A percentile compares a stretch with the other conserved stretches of the same genome.
Evolutionary conservation across 1,284 basidiomycete genomes (phyloP).

Genomic region (Flammula alnicola): DNA sequence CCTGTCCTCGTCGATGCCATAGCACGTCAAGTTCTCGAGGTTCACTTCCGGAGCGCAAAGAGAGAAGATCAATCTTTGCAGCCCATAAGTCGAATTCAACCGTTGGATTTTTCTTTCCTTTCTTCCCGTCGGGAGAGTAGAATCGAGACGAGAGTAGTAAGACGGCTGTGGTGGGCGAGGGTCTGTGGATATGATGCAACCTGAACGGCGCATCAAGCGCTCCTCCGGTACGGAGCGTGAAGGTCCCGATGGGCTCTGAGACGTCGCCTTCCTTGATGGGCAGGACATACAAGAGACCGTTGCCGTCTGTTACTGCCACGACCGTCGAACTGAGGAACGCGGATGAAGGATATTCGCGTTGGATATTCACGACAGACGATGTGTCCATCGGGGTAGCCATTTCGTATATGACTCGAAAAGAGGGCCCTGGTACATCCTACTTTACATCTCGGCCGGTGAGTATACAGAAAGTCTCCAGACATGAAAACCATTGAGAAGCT

Average conservation of each 20-base stretch:
- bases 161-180: slow-evolving; percentile 43
- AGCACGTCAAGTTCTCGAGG: slow-evolving; percentile 49
- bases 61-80: slow-evolving; percentile 52
- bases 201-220: slow-evolving; percentile 55
- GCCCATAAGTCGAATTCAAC: slow-evolving; percentile 69
- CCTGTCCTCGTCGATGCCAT: slow-evolving; percentile 74
- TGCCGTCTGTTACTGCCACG: slow-evolving; percentile 75
- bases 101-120: slow-evolving; percentile 15
- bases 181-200: slow-evolving; percentile 50
- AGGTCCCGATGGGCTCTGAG: slow-evolving; percentile 57
- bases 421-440: slow-evolving; percentile 58
- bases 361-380: slow-evolving; percentile 42
- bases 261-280: slow-evolving; percentile 39
- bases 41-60: slow-evolving; percentile 33
- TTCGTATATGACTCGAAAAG: slow-evolving; percentile 61
- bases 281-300: slow-evolving; percentile 69
- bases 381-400: slow-evolving; percentile 58
- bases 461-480: background rate
- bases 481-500: slow-evolving; percentile 4
- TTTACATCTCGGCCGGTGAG: slow-evolving; percentile 29
- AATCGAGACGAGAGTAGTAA: slow-evolving; percentile 62
- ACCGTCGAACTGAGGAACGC: slow-evolving; percentile 55
- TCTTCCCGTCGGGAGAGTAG: slow-evolving; percentile 34
- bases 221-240: slow-evolving; percentile 48
- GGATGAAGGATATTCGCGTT: slow-evolving; percentile 80